Evolutionary conservation across 805 yeast species (phyloP).

Genomic region (Candida morakotiae): DNA sequence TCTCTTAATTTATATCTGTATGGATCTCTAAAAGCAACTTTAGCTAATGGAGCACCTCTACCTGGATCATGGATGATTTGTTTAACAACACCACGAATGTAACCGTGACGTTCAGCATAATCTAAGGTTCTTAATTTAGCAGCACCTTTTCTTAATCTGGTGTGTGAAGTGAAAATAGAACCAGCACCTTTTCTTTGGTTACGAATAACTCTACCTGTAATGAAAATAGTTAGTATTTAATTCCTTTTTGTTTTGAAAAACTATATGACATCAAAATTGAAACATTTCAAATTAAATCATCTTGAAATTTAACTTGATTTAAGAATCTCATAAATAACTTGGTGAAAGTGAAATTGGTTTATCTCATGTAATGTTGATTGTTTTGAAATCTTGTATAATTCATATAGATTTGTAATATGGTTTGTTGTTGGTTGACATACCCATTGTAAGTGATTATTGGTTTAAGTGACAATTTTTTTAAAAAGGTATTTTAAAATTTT

Average conservation of each 20-base stretch:
- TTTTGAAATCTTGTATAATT: too few species aligned
- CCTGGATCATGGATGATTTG: slow-evolving; percentile 99
- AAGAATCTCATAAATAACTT: too few species aligned
- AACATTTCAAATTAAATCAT: too few species aligned
- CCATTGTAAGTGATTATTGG: slow-evolving; percentile 23
- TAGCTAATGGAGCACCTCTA: slow-evolving; percentile 99
- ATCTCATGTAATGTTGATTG: too few species aligned
- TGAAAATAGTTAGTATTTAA: slow-evolving; percentile 10
- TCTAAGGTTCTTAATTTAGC: slow-evolving; percentile 99
- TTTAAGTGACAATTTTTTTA: slow-evolving; percentile 10
- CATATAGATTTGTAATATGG: too few species aligned
- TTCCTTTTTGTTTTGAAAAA: too few species aligned
- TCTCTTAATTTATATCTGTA: slow-evolving; percentile 97
- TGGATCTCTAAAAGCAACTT: slow-evolving; percentile 99
- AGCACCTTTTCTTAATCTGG: slow-evolving; percentile 99
- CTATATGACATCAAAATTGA: too few species aligned
- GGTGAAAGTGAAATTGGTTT: too few species aligned
- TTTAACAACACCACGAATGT: slow-evolving; percentile 99
- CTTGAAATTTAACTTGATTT: too few species aligned
- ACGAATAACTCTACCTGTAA: slow-evolving; percentile 97
- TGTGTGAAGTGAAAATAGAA: slow-evolving; percentile 99
- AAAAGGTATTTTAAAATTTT: slow-evolving; percentile 7
- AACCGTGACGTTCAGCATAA: slow-evolving; percentile 99
- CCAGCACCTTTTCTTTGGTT: slow-evolving; percentile 99
- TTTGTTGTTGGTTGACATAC: slow-evolving; percentile 22